These are phyloP conservation scores for Elsinoe fawcettii DNA, from an alignment of 2,329 filamentous ascomycete genomes.

Conservation along the genomic window DNA sequence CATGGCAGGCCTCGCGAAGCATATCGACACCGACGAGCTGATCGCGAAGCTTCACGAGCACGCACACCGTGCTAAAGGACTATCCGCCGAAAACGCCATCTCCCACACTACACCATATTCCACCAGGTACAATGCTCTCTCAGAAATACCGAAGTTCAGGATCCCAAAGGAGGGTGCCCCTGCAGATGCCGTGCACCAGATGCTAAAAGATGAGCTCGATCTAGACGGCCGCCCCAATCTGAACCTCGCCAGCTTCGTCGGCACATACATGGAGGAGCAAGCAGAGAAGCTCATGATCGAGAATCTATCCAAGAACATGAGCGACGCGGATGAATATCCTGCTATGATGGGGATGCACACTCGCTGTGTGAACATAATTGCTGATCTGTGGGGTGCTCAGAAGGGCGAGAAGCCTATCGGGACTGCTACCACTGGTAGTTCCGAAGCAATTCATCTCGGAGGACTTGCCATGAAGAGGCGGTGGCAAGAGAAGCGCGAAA, in stretches of 20 bases:
- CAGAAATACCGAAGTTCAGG: conserved; percentile 52
- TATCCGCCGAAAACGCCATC: conserved; percentile 33
- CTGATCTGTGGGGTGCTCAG: conserved; percentile 57
- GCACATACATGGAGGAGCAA: conserved; percentile 61
- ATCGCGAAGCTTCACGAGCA: conserved; percentile 45
- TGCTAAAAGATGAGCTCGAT: conserved; percentile 51
- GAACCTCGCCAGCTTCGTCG: conserved; percentile 63
- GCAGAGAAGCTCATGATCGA: conserved; percentile 58
- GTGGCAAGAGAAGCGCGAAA: conserved; percentile 58
- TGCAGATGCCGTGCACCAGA: conserved; percentile 56
- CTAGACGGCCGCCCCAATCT: conserved; percentile 59
- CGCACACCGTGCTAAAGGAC: conserved; percentile 32
- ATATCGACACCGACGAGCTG: conserved; percentile 44
- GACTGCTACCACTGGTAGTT: conserved; percentile 62
- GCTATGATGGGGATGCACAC: conserved; percentile 51
- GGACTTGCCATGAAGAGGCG: conserved; percentile 67
- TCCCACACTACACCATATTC: conserved; percentile 51
- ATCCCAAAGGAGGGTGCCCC: conserved; percentile 52
- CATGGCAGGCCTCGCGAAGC: conserved; percentile 44
- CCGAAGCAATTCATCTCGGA: conserved; percentile 63
- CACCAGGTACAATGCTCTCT: conserved; percentile 47
- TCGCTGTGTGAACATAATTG: conserved; percentile 61
- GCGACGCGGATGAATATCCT: conserved; percentile 58
- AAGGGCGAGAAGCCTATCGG: conserved; percentile 58
- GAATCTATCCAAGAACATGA: conserved; percentile 63